Evolutionary conservation across 2,329 filamentous ascomycete genomes (phyloP), one percentile per base, ranked within the genome.

Genomic region (Beauveria rudraprayagi): DNA sequence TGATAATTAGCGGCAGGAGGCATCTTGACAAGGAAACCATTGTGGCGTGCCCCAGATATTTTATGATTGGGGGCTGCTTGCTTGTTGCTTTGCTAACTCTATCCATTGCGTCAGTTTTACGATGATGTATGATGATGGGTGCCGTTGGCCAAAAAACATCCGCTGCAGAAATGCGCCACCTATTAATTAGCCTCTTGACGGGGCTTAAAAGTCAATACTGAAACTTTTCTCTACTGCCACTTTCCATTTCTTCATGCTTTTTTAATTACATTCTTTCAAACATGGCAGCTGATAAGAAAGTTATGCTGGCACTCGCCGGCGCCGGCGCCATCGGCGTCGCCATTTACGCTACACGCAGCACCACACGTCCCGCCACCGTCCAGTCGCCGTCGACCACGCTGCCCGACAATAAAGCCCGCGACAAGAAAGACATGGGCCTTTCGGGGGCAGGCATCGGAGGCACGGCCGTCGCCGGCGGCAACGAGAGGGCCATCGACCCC

Each of bases 271-370:
- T 22, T 11, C 2, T 30, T 1, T 22, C 8, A 60, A 10, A 10
- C 2, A 55, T 61, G 58, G 41, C 58, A 46, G 17, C 22, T 19
- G 22, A 61, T 2, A 55, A 43, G 2, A 60, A 19, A 37, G n/a
- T 52, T 3, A 48, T 61, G 51, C 43, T 61, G 3, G 51, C 50
- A 1, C 43, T 55, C 6, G 22, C 51, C 17, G 58, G 50, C 50
- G 58, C 51, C 9, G 58, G 58, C n/a, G 58, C 51, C 14, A 30
- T 61, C 24, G 51, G 51, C 1, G 58, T 44, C n/a, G 24, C 50
- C 3, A n/a, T 46, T 8, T 55, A 61, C 58, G 19, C 58, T 11
- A 5, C 30, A 11, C 40, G 28, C 19, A 22, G 19, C 10, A 28
- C 43, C 7, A 26, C 24, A 3, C 53, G 40, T 7, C 37, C 24